These are phyloP conservation scores for Verticillium albo-atrum DNA, from an alignment of 2,329 filamentous ascomycete species.

Conservation along the genomic window DNA sequence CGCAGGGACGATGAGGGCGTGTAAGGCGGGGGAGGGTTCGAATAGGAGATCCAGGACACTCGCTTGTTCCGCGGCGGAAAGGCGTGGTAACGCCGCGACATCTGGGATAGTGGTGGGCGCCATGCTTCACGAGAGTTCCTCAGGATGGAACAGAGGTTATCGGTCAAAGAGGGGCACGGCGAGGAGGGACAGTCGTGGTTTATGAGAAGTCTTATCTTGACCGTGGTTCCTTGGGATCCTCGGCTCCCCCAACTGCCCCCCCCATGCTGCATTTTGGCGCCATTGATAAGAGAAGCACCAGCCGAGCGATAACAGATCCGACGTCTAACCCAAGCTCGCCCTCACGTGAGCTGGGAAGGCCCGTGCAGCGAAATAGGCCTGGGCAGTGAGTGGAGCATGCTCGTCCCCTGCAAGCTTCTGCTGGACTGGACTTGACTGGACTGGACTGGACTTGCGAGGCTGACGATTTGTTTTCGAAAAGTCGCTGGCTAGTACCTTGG, in stretches of 20 bases:
- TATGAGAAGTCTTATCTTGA: not conserved
- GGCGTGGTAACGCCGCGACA: conserved; percentile 49
- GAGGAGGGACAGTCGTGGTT: not conserved
- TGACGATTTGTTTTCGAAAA: conserved; percentile 13
- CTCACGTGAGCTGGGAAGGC: not conserved
- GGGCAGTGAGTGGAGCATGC: not conserved
- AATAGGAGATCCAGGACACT: conserved; percentile 73
- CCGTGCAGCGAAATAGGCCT: not conserved
- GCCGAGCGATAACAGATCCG: not conserved
- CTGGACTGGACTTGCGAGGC: conserved; percentile 9
- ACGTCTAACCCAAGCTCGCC: not conserved
- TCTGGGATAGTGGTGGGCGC: conserved; percentile 45
- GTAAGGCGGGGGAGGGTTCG: conserved; percentile 73
- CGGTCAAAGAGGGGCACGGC: not conserved
- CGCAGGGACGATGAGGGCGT: conserved; percentile 64
- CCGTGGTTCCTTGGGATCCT: no score
- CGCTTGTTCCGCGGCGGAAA: conserved; percentile 50
- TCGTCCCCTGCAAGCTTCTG: not conserved
- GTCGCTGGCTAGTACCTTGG: not conserved
- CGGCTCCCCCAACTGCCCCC: no score
- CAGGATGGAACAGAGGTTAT: not conserved
- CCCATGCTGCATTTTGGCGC: not conserved
- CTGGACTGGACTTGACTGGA: no score
- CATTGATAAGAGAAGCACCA: not conserved
- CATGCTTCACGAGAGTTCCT: not conserved